These are phyloP conservation scores for Alternaria dauci DNA, from an alignment of 2,329 filamentous ascomycete genomes.

Conservation along the genomic window DNA sequence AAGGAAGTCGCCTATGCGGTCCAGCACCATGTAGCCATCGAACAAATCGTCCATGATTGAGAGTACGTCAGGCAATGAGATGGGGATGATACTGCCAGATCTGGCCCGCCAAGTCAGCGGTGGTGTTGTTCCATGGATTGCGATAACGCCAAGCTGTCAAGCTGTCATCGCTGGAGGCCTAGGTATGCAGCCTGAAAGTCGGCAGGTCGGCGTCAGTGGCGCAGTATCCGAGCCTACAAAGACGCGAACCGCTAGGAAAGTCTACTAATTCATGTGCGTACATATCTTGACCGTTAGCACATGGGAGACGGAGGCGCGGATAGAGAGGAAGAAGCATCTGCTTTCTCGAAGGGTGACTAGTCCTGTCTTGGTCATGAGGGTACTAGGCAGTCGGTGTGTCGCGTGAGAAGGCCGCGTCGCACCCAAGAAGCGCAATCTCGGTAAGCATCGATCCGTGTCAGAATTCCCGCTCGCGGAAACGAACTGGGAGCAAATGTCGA, in stretches of 20 bases:
- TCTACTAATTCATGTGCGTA: background rate
- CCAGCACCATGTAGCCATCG: slow-evolving; percentile 27
- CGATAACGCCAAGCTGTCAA: slow-evolving; percentile 4
- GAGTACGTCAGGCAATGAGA: background rate
- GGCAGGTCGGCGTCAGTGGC: slow-evolving; percentile 12
- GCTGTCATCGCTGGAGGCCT: slow-evolving; percentile 11
- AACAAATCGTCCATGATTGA: slow-evolving; percentile 24
- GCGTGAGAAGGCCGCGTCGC: background rate
- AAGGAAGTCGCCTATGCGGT: slow-evolving; percentile 17
- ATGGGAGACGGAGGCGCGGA: background rate
- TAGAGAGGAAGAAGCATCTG: background rate
- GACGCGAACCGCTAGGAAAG: background rate
- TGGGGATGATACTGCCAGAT: background rate
- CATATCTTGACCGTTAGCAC: background rate
- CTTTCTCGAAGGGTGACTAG: background rate
- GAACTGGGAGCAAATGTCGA: background rate
- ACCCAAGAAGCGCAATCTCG: background rate
- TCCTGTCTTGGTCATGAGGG: background rate
- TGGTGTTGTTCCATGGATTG: background rate
- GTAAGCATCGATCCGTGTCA: background rate
- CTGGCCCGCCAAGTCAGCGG: background rate
- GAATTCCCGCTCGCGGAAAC: background rate
- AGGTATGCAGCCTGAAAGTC: slow-evolving; percentile 2
- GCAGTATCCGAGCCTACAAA: slow-evolving; percentile 10
- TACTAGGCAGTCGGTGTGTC: background rate